Conservation (phyloP, 2,329 filamentous ascomycete species). For the Dothideomycetes sp. region DNA sequence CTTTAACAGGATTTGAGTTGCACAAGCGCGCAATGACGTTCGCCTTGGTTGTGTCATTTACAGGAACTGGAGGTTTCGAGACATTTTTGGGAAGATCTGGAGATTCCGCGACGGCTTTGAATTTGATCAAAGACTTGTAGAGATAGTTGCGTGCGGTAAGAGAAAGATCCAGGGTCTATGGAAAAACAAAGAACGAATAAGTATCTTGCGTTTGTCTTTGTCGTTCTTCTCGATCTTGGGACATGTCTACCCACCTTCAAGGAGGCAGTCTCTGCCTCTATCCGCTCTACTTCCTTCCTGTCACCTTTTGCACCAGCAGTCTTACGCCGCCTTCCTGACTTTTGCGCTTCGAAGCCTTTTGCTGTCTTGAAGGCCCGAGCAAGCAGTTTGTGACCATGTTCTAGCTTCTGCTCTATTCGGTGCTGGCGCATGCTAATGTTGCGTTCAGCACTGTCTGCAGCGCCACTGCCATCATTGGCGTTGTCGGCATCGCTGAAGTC, state of each 20-base stretch:
- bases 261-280: constrained; percentile 54
- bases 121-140: constrained; percentile 47
- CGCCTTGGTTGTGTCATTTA: constrained; percentile 37
- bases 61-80: constrained; percentile 30
- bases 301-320: constrained; percentile 40
- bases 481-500: constrained; percentile 20
- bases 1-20: constrained; percentile 50
- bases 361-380: constrained; percentile 60
- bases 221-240: no score
- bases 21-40: constrained; percentile 53
- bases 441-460: no score
- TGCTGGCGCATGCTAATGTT: constrained; percentile 25
- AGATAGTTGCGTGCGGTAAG: constrained; percentile 45
- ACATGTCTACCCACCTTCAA: constrained; percentile 49
- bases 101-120: constrained; percentile 47
- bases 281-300: constrained; percentile 41
- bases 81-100: constrained; percentile 37
- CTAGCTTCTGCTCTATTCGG: constrained; percentile 45
- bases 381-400: constrained; percentile 50
- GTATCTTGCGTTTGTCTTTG: constrained; percentile 6
- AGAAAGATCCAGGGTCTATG: constrained; percentile 43
- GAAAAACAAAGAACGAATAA: constrained; percentile 4
- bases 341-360: constrained; percentile 71
- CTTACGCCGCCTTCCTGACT: constrained; percentile 55
- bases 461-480: constrained; percentile 15